Conservation (phyloP, 2,329 filamentous ascomycete genomes). For the Fusarium paranaense region DNA sequence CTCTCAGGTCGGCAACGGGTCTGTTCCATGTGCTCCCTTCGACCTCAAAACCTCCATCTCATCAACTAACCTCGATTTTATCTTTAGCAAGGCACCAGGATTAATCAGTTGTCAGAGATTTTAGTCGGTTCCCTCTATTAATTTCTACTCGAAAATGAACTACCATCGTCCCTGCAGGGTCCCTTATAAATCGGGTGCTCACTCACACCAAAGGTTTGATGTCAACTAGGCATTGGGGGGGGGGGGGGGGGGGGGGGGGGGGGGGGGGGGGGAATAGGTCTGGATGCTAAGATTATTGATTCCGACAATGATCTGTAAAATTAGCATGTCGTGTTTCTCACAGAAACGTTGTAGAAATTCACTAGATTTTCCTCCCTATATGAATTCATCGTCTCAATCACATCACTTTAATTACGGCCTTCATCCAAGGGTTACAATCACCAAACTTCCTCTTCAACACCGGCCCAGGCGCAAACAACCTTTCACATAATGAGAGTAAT, state of each 20-base stretch:
- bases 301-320: not conserved
- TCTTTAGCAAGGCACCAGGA: conserved; percentile 81
- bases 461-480: not conserved
- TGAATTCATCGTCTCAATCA: not conserved
- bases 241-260: fast-evolving
- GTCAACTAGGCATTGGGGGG: not conserved
- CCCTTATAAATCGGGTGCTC: not conserved
- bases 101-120: conserved; percentile 78
- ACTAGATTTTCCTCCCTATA: not conserved
- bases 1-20: conserved; percentile 62
- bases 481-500: not conserved
- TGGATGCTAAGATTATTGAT: not conserved
- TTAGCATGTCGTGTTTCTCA: not conserved
- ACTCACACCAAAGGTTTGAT: not conserved
- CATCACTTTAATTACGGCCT: not conserved
- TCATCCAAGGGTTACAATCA: not conserved
- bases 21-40: conserved; percentile 67
- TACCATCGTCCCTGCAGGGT: conserved; percentile 68
- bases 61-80: conserved; percentile 72
- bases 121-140: conserved; percentile 79
- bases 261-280: not conserved
- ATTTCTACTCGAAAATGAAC: conserved; percentile 81
- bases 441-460: not conserved
- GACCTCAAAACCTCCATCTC: conserved; percentile 74
- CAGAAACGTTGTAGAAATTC: not conserved